Base-by-base conservation (phyloP, 2,329 filamentous ascomycete genomes). In the Ophiostoma quercus region DNA sequence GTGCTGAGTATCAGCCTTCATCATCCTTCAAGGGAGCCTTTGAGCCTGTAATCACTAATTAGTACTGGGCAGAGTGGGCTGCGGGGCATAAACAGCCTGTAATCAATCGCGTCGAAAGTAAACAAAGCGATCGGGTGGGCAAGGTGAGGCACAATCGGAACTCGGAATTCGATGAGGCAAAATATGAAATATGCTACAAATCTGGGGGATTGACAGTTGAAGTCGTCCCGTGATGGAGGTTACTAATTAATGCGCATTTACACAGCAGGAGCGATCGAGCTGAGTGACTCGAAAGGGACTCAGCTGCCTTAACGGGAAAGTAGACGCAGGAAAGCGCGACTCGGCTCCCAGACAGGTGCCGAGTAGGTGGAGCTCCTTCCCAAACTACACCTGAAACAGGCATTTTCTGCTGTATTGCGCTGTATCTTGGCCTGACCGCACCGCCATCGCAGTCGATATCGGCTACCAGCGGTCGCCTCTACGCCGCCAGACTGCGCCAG, bases 241-340 rank as follows among this genome's bases (percentile, higher is more conserved):
- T 32, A 5, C 22, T 32, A 62, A 11, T 11, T 32, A 62, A 62
- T 57, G 51, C 11, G 57, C 25, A 62, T 8, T 32, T 7, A 22
- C 37, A 43, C n/a, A n/a, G 37, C n/a, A 43, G n/a, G 63, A 25
- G 22, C 34, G 51, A 57, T 57, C 22, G 22, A 41, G 34, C 11
- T 43, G 41, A 22, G 9, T 54, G 19, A 25, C 51, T 25, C 8
- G 11, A 67, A 67, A 51, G 67, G 69, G 67, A 68, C 67, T 29
- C 62, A 62, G 57, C 67, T 71, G 69, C 67, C 67, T 7, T 22
- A 67, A 67, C 39, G 37, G 67, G 67, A 67, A 69, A 69, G 54
- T 66, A 69, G 47, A 69, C 57, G 65, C 70, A 67, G 67, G 60
- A 67, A 62, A 62, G 54, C 14, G 41, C 54, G 65, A 67, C 68